Base-by-base conservation (phyloP, 2,329 filamentous ascomycete species). In the Nectriaceae sp. region DNA sequence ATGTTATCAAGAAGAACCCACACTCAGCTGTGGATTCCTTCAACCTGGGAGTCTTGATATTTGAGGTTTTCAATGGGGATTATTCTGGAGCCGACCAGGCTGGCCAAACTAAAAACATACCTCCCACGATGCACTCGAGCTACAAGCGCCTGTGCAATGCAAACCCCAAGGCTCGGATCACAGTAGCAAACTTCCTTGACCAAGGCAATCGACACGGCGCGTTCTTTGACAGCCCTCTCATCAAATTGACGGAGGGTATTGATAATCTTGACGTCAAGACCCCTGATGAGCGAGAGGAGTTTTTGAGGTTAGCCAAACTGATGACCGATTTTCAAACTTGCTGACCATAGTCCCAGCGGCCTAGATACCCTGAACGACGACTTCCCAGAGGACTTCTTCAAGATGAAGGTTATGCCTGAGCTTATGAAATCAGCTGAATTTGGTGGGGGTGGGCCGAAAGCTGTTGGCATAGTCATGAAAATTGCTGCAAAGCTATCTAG, bases 371-470 rank as follows among this genome's bases (percentile, higher is more conserved):
- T 97, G 4, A 88, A 90, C 0, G 90, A 97, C 57, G 92, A 99
- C 68, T 97, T 97, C 53, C 94, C 94, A 0, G 93, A 97, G 65
- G 94, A 97, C 50, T 99, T 96, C 69, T 96, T 97, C 77, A 96
- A 95, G 66, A 89, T 96, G 80, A 99, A 97, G 65, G 85, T 99
- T 3, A 77, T 99, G 8, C 94, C 94, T 0, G 94, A 99, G 65
- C 75, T 99, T 22, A 79, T 99, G n/a, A 99, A 97, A 66, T 96
- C 92, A 0, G 91, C 97, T n/a, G 94, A 99, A 64, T 99, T 97
- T 68, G 94, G 94, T 6, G 94, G 93, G 11, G 94, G 94, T 21
- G 94, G 94, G 0, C 89, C 93, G 0, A 95, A 96, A 64, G 92
- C 96, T 1, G 89, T 99, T 50, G 75, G 79, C 1, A 85, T 96